Evolutionary conservation across 164 flowering plant genomes (phyloP), one percentile per base, ranked within the genome.

Genomic region (Warburgia ugandensis): DNA sequence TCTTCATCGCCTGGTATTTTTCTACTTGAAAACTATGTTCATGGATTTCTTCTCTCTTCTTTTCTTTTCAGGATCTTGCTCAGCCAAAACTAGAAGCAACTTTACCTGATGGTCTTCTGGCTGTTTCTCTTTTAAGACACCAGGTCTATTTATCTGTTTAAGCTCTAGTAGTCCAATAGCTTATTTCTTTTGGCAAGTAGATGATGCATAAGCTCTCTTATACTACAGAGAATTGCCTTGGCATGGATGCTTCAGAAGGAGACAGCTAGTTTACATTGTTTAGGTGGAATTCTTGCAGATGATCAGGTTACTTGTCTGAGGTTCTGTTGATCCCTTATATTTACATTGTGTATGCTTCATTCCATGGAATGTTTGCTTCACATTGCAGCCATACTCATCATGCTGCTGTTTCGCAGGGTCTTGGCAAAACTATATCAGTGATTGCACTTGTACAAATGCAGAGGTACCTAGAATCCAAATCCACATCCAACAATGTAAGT

Each of bases 181-280:
- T n/a, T n/a, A n/a, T n/a, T n/a, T n/a, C n/a, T n/a, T n/a, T n/a
- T n/a, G n/a, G n/a, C n/a, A n/a, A n/a, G n/a, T n/a, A n/a, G n/a
- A 16, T 49, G 10, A 36, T 60, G 38, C 42, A 31, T 50, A 46
- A 30, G 20, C 22, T 28, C 11, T 50, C 26, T 37, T 31, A 14
- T 59, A 45, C 55, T 61, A 2, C 76, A 94, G 96, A 94, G 77
- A 77, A 84, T 94, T 72, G 99, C 97, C 45, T 69, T 89, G 69
- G 80, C 82, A 46, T 94, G 99, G 99, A 86, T 86, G 94, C 73
- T 78, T 56, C 84, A 80, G 60, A 86, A 83, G 73, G 99, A 94
- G 76, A 78, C 78, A 11, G 65, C 56, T 55, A 73, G 84, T 62
- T 33, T 61, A 31, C 79, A 71, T 55, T 94, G 97, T 64, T 65